phyloP scores from a whole-genome alignment of 495 filamentous ascomycete species.

The Chaetomium cochliodes region DNA sequence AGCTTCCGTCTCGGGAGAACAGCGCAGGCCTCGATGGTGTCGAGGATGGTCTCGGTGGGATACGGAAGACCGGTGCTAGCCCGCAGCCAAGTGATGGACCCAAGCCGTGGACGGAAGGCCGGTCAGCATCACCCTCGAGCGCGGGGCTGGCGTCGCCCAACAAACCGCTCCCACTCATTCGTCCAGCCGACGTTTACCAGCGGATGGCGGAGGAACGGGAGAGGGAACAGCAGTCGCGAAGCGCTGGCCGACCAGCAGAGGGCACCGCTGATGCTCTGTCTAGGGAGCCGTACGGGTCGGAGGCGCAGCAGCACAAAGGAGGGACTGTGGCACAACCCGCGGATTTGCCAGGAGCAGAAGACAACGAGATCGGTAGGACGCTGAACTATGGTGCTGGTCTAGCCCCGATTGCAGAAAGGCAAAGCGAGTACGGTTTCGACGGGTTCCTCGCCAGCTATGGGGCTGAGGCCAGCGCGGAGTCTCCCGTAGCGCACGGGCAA shows the following conservation, averaged over 20 bases:
- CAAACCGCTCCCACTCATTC: constrained; percentile 62
- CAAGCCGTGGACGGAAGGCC: constrained; percentile 35
- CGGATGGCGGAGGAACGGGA: constrained; percentile 67
- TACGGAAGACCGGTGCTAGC: constrained; percentile 23
- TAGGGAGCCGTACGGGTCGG: background rate
- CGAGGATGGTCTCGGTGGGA: constrained; percentile 12
- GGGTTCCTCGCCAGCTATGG: constrained; percentile 35
- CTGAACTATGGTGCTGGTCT: constrained; percentile 39
- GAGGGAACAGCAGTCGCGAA: constrained; percentile 54
- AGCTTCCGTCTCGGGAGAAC: constrained; percentile 60
- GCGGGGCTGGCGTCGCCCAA: constrained; percentile 26
- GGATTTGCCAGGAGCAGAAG: background rate
- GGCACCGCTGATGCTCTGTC: constrained; percentile 27
- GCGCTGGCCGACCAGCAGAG: constrained; percentile 50
- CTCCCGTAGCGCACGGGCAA: constrained; percentile 11
- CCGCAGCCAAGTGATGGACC: background rate
- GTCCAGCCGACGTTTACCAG: constrained; percentile 77
- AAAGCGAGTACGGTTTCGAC: constrained; percentile 57
- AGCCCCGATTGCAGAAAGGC: constrained; percentile 57
- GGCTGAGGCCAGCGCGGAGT: constrained; percentile 18
- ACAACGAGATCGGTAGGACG: constrained; percentile 27
- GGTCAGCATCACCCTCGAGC: constrained; percentile 39
- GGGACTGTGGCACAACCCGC: background rate
- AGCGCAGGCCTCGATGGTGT: constrained; percentile 46
- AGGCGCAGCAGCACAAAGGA: background rate